Evolutionary conservation across 441 rosid species (phyloP).

Genomic region (Manihot esculenta): DNA sequence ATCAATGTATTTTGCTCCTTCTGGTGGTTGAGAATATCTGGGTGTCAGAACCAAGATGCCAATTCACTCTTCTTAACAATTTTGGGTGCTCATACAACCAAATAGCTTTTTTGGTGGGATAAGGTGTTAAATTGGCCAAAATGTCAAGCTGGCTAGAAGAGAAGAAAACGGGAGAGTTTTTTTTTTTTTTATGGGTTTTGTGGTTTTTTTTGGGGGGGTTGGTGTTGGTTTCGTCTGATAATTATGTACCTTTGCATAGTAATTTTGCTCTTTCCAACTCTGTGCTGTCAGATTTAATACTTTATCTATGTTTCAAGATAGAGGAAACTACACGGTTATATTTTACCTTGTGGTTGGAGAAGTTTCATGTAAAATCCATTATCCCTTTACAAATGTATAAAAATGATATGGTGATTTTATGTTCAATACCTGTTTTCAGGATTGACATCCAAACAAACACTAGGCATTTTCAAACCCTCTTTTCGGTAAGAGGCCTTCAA

Average conservation of each 20-base stretch:
- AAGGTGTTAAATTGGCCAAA: too few relatives aligned
- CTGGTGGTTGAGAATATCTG: neutral
- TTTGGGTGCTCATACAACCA: too few relatives aligned
- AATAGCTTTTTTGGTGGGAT: too few relatives aligned
- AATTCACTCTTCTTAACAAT: too few relatives aligned
- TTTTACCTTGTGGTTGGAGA: neutral
- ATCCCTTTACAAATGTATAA: neutral
- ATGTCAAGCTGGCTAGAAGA: too few relatives aligned
- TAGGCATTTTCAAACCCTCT: constrained; percentile 78
- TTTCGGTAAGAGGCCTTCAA: constrained; percentile 46
- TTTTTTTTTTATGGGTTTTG: too few relatives aligned
- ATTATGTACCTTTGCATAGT: too few relatives aligned
- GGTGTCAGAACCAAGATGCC: neutral
- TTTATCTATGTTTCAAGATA: neutral
- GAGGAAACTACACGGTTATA: too few relatives aligned
- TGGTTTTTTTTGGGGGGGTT: too few relatives aligned
- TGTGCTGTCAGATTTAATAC: neutral
- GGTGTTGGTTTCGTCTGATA: too few relatives aligned
- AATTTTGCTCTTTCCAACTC: too few relatives aligned
- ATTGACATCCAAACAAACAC: constrained; percentile 91
- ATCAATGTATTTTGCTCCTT: neutral
- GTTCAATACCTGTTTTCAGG: constrained; percentile 45
- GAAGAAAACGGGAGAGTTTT: too few relatives aligned
- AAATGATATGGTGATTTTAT: neutral
- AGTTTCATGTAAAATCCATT: neutral